A percentile compares a stretch with the other conserved stretches of the same genome.
Conservation (phyloP, 768 basidiomycete species). For the Lyophyllum decastes region DNA sequence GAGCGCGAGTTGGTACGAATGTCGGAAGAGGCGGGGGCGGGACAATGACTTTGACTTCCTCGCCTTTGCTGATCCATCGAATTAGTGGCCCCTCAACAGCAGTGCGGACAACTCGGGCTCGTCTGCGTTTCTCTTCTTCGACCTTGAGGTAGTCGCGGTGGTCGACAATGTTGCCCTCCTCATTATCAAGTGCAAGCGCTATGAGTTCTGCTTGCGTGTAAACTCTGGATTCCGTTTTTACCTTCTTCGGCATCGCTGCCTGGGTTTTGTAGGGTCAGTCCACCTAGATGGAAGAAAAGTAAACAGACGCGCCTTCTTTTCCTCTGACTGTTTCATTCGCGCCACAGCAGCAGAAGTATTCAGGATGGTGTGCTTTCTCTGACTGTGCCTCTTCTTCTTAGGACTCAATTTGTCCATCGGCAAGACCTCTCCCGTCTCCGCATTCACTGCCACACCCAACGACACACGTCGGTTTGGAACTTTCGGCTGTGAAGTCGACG, state of each 20-base stretch:
- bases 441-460: constrained; percentile 54
- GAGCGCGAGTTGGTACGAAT: constrained; percentile 13
- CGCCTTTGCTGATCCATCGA: constrained; percentile 69
- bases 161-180: constrained; percentile 80
- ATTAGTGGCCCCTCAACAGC: constrained; percentile 65
- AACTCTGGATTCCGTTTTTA: constrained; percentile 48
- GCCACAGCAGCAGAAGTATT: constrained; percentile 69
- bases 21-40: constrained; percentile 32
- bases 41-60: constrained; percentile 52
- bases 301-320: constrained; percentile 50
- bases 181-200: constrained; percentile 79
- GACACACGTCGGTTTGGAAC: constrained; percentile 52
- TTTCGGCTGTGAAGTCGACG: constrained; percentile 25
- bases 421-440: constrained; percentile 62
- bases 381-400: constrained; percentile 54
- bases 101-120: constrained; percentile 63
- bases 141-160: constrained; percentile 77
- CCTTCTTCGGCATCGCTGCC: constrained; percentile 66
- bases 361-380: constrained; percentile 67
- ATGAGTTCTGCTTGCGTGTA: constrained; percentile 86
- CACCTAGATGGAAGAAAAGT: not conserved
- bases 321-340: constrained; percentile 63
- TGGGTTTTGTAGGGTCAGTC: constrained; percentile 17
- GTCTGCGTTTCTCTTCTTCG: constrained; percentile 82
- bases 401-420: constrained; percentile 24